A percentile compares a stretch with the other conserved stretches of the same genome.
Conservation (phyloP, 352 stramenopile species). For the Globisporangium radiosum region DNA sequence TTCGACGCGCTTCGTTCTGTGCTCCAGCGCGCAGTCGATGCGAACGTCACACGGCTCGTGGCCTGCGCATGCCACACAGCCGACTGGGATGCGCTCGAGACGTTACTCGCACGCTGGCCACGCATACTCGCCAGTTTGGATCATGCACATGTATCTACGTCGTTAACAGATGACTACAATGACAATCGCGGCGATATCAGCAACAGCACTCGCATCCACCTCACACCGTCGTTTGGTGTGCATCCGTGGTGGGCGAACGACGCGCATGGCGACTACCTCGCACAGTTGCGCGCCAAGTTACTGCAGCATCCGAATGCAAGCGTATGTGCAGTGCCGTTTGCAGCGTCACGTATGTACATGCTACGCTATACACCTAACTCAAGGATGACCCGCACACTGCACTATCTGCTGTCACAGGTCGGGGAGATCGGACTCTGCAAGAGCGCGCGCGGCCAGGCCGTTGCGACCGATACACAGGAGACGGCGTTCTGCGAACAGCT, state of each 20-base stretch:
- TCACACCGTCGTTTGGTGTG: slow-evolving; percentile 59
- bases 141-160: too few relatives aligned
- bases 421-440: slow-evolving; percentile 82
- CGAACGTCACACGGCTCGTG: slow-evolving; percentile 41
- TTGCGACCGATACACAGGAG: slow-evolving; percentile 41
- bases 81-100: slow-evolving; percentile 52
- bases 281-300: slow-evolving; percentile 27
- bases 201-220: slow-evolving; percentile 9
- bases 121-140: too few relatives aligned
- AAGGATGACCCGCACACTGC: background rate
- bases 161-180: background rate
- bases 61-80: slow-evolving; percentile 57
- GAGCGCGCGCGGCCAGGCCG: slow-evolving; percentile 36
- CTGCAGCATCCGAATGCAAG: slow-evolving; percentile 30
- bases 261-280: slow-evolving; percentile 21
- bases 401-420: slow-evolving; percentile 24
- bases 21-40: slow-evolving; percentile 24
- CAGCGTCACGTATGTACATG: background rate
- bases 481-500: slow-evolving; percentile 46
- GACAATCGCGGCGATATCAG: too few relatives aligned
- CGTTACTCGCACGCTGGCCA: slow-evolving; percentile 17
- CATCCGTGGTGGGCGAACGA: slow-evolving; percentile 71
- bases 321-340: too few relatives aligned
- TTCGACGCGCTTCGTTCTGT: slow-evolving; percentile 21
- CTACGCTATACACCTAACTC: background rate